These are phyloP conservation scores for Termitomyces sp. DNA, from an alignment of 768 basidiomycete species.

Conservation along the genomic window DNA sequence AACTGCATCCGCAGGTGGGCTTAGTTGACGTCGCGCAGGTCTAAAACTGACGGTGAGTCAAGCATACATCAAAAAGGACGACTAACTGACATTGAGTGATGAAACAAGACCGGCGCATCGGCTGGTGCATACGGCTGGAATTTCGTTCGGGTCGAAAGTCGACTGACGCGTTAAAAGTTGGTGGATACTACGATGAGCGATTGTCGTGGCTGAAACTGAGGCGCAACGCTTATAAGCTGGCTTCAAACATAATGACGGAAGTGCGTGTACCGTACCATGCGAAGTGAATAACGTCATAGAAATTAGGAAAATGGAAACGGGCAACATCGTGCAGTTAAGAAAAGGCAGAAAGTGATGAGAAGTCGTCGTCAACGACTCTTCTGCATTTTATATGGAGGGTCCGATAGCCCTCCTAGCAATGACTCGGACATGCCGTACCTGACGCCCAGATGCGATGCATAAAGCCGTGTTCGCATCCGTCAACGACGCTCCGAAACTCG, in stretches of 20 bases:
- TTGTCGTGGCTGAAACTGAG: constrained; percentile 2
- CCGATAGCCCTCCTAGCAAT: background rate
- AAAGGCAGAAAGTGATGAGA: background rate
- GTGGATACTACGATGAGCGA: constrained; percentile 4
- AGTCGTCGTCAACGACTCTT: background rate
- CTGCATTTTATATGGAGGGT: background rate
- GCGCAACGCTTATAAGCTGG: background rate
- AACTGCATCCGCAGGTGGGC: constrained; percentile 7
- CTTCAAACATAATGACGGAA: background rate
- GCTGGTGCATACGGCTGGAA: constrained; percentile 4
- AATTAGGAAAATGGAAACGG: background rate
- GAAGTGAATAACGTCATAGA: background rate
- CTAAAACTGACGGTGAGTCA: background rate
- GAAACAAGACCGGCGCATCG: constrained; percentile 2
- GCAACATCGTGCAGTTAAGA: background rate
- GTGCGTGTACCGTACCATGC: background rate
- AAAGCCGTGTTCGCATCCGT: background rate
- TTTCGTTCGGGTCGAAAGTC: constrained; percentile 5
- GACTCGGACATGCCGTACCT: background rate
- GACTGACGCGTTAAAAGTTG: constrained; percentile 10
- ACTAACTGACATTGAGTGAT: background rate
- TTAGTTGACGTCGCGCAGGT: background rate
- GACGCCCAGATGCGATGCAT: background rate
- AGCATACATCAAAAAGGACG: background rate
- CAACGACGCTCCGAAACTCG: background rate